phyloP scores from a whole-genome alignment of 2,329 filamentous ascomycete species.

The Fusarium sp. region DNA sequence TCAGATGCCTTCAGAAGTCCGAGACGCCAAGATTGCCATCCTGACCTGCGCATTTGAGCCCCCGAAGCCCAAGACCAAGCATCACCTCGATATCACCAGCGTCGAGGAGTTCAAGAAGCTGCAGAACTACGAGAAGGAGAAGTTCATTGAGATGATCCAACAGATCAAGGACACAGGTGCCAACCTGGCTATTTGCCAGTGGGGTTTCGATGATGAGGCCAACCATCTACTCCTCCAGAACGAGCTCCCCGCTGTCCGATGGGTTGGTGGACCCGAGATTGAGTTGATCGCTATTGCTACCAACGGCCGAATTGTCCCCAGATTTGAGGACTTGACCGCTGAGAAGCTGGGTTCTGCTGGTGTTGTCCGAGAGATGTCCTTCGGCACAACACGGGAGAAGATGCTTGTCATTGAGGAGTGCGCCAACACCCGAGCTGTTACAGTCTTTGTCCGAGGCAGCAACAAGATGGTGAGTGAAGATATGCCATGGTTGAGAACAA shows the following conservation, averaged over 20 bases:
- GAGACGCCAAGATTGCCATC: conserved; percentile 96
- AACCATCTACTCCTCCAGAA: conserved; percentile 98
- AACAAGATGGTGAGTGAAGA: conserved; percentile 90
- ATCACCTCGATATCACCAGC: conserved; percentile 96
- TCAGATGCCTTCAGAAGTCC: conserved; percentile 97
- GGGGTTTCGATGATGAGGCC: conserved; percentile 99
- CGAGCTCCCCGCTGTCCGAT: conserved; percentile 92
- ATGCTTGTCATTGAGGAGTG: conserved; percentile 99
- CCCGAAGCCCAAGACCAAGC: conserved; percentile 99
- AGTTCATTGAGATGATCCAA: conserved; percentile 98
- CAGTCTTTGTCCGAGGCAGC: conserved; percentile 94
- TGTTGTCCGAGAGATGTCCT: conserved; percentile 92
- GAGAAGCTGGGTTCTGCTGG: conserved; percentile 94
- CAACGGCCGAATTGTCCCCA: conserved; percentile 95
- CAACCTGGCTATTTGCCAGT: conserved; percentile 98
- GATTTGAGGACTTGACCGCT: conserved; percentile 92
- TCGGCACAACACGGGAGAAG: conserved; percentile 98
- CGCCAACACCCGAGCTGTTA: conserved; percentile 96
- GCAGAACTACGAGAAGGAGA: conserved; percentile 93
- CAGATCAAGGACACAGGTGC: conserved; percentile 98
- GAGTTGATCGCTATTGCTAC: conserved; percentile 98
- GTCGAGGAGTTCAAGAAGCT: conserved; percentile 99
- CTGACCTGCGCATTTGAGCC: conserved; percentile 98
- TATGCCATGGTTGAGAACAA: neutral
- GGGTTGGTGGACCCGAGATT: conserved; percentile 98